Evolutionary conservation across 2,329 filamentous ascomycete genomes (phyloP).

Genomic region (Ceratocystis ficicola): DNA sequence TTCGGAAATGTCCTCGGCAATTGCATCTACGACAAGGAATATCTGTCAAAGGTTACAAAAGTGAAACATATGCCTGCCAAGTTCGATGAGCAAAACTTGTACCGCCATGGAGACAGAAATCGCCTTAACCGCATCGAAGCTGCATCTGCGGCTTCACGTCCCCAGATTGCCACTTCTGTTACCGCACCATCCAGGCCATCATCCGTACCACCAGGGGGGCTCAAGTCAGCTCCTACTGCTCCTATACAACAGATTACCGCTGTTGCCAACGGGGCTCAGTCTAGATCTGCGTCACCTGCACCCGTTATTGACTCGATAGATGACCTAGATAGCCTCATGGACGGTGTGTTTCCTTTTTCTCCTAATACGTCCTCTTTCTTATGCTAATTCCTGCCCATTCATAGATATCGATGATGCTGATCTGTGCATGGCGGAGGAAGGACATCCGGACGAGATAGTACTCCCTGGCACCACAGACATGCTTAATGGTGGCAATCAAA

Average conservation of each 20-base stretch:
- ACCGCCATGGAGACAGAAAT: slow-evolving; percentile 57
- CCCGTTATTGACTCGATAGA: slow-evolving; percentile 20
- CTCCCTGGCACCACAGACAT: slow-evolving; percentile 31
- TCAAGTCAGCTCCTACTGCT: slow-evolving; percentile 14
- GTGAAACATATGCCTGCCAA: slow-evolving; percentile 62
- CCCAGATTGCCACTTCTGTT: background rate
- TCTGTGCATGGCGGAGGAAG: slow-evolving; percentile 56
- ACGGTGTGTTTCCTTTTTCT: slow-evolving; percentile 21
- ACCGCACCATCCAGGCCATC: background rate
- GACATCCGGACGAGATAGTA: slow-evolving; percentile 64
- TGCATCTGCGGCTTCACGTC: background rate
- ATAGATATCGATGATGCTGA: slow-evolving; percentile 65
- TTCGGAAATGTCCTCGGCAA: slow-evolving; percentile 98
- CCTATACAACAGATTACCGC: slow-evolving; percentile 29
- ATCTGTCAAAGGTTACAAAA: slow-evolving; percentile 78
- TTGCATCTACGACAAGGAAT: slow-evolving; percentile 95
- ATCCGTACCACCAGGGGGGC: background rate
- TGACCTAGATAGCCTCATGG: slow-evolving; percentile 26
- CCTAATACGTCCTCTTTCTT: background rate
- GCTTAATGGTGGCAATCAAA: background rate
- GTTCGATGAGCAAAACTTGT: slow-evolving; percentile 66
- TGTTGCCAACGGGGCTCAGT: slow-evolving; percentile 18
- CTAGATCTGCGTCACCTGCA: slow-evolving; percentile 18
- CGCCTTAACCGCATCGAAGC: slow-evolving; percentile 11
- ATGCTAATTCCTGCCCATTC: slow-evolving; percentile 16